phyloP scores from a whole-genome alignment of 306 rosid genomes.

The Begonia loranthoides region DNA sequence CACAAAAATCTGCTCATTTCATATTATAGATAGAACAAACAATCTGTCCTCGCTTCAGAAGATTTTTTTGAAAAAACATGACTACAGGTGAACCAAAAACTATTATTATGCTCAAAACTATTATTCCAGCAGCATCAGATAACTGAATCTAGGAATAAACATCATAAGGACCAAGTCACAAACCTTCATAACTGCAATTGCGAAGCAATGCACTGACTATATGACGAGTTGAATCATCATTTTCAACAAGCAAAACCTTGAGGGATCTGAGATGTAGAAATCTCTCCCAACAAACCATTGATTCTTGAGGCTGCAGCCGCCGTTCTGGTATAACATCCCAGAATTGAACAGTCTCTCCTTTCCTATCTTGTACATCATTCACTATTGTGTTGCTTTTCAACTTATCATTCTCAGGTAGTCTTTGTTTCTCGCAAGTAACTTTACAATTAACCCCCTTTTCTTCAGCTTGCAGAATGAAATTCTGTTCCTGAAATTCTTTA shows the following conservation, averaged over 20 bases:
- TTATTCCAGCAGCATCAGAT: neutral
- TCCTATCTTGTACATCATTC: constrained; percentile 33
- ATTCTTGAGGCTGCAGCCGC: constrained; percentile 51
- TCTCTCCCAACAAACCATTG: constrained; percentile 83
- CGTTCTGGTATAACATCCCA: constrained; percentile 27
- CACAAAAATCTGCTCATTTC: too few relatives aligned
- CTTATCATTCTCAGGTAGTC: constrained; percentile 21
- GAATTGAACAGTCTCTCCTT: constrained; percentile 23
- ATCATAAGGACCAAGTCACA: constrained; percentile 6
- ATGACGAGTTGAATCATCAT: constrained; percentile 80
- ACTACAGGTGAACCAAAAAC: too few relatives aligned
- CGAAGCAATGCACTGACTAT: constrained; percentile 84
- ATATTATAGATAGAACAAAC: too few relatives aligned
- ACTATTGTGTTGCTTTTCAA: constrained; percentile 31
- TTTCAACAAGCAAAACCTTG: constrained; percentile 80
- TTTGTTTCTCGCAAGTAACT: constrained; percentile 18
- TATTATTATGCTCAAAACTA: too few relatives aligned
- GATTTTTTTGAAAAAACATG: too few relatives aligned
- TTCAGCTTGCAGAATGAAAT: constrained; percentile 21
- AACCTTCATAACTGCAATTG: constrained; percentile 93
- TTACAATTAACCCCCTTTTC: constrained; percentile 23
- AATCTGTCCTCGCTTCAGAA: too few relatives aligned
- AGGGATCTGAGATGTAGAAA: constrained; percentile 71
- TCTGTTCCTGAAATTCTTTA: constrained; percentile 27
- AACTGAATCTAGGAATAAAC: neutral